phyloP scores from a whole-genome alignment of 2,329 filamentous ascomycete species.

The Diplodia seriata region DNA sequence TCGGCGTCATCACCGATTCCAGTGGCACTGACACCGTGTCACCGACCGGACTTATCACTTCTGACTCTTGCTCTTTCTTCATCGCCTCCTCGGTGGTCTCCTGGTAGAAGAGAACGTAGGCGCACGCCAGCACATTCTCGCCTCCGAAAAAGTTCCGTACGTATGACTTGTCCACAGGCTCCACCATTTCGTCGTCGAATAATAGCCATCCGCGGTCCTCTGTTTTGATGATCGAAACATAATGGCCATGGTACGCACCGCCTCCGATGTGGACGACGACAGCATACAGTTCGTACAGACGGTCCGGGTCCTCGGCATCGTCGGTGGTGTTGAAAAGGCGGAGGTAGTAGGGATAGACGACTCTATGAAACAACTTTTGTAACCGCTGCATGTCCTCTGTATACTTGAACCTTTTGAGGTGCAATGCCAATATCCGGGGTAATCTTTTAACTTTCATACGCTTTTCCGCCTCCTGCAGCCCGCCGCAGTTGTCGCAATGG shows the following conservation, averaged over 20 bases:
- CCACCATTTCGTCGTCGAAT: constrained; percentile 98
- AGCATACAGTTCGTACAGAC: constrained; percentile 94
- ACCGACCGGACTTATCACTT: constrained; percentile 65
- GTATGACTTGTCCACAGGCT: constrained; percentile 95
- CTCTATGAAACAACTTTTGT: constrained; percentile 95
- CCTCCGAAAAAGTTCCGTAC: constrained; percentile 98
- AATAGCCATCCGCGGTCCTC: constrained; percentile 94
- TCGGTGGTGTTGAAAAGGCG: constrained; percentile 98
- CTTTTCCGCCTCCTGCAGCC: constrained; percentile 96
- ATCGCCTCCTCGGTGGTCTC: constrained; percentile 77
- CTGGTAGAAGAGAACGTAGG: constrained; percentile 97
- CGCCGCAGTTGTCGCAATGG: constrained; percentile 96
- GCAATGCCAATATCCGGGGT: constrained; percentile 88
- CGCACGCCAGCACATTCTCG: constrained; percentile 81
- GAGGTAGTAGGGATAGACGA: constrained; percentile 95
- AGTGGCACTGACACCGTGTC: constrained; percentile 64
- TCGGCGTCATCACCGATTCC: constrained; percentile 49
- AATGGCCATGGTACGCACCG: constrained; percentile 96
- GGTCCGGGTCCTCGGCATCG: constrained; percentile 90
- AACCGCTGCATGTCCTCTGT: constrained; percentile 92
- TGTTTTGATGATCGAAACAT: constrained; percentile 97
- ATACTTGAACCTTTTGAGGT: constrained; percentile 98
- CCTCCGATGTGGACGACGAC: constrained; percentile 97
- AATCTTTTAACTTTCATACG: constrained; percentile 98
- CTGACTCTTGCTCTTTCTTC: constrained; percentile 80